These are phyloP conservation scores for Piromyces finnis DNA, from an alignment of 192 early-diverging fungal genomes.

Conservation along the genomic window DNA sequence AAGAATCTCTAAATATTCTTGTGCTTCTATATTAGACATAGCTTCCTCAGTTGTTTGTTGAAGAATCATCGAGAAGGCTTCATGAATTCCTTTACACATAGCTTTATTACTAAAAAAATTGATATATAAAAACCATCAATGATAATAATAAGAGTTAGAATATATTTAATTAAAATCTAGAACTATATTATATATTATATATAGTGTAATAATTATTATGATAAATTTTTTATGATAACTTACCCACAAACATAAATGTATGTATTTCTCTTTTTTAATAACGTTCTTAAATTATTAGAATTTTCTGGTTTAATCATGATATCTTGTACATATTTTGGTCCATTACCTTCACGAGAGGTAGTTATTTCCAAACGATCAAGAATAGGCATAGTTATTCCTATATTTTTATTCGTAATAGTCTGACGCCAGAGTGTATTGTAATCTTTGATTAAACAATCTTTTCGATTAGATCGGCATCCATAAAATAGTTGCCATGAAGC, in stretches of 20 bases:
- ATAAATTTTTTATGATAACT: too few relatives aligned
- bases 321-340: conserved; percentile 70
- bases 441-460: conserved; percentile 18
- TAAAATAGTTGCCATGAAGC: conserved; percentile 52
- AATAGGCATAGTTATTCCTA: neutral
- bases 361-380: neutral
- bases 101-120: conserved; percentile 54
- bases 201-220: neutral
- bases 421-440: neutral
- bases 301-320: conserved; percentile 27
- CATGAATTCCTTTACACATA: conserved; percentile 78
- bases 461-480: conserved; percentile 51
- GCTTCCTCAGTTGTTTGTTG: conserved; percentile 1
- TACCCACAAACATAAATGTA: conserved; percentile 48
- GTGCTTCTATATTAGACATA: conserved; percentile 23
- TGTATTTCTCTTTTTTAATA: conserved; percentile 38
- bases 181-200: conserved; percentile 12
- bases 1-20: conserved; percentile 40
- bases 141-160: neutral
- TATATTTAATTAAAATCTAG: too few relatives aligned
- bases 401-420: neutral
- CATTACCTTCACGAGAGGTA: neutral
- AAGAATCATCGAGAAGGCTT: conserved; percentile 48
- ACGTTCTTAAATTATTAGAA: conserved; percentile 21
- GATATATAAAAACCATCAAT: neutral